A percentile compares a stretch with the other conserved stretches of the same genome.
Conservation (phyloP, 2,329 filamentous ascomycete species). For the Fusarium torreyae region DNA sequence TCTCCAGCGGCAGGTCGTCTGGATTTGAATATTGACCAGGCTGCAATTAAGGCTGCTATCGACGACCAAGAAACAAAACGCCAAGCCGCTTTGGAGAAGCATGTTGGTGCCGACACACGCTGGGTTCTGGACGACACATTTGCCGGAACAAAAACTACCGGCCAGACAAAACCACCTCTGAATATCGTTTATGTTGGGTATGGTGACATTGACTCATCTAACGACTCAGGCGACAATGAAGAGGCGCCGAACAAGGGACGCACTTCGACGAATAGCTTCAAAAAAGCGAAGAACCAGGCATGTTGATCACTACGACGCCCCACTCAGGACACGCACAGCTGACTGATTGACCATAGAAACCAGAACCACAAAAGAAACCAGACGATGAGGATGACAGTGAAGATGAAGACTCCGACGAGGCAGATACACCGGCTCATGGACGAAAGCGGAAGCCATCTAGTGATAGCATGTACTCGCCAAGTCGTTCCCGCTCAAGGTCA, state of each 20-base stretch:
- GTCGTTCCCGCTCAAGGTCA: slow-evolving; percentile 55
- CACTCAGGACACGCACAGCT: slow-evolving; percentile 1
- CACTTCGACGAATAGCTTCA: slow-evolving; percentile 55
- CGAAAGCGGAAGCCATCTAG: slow-evolving; percentile 50
- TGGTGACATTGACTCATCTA: slow-evolving; percentile 63
- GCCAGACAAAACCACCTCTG: slow-evolving; percentile 58
- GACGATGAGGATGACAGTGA: slow-evolving; percentile 48
- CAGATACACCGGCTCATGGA: slow-evolving; percentile 43
- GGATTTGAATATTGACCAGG: slow-evolving; percentile 65
- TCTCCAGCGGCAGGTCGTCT: slow-evolving; percentile 56
- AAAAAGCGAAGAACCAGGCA: slow-evolving; percentile 51
- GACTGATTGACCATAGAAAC: slow-evolving; percentile 38
- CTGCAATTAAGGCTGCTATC: slow-evolving; percentile 74
- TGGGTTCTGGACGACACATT: slow-evolving; percentile 77
- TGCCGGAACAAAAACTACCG: slow-evolving; percentile 45
- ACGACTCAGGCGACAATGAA: slow-evolving; percentile 56
- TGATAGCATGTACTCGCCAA: slow-evolving; percentile 43
- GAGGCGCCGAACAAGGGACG: slow-evolving; percentile 54
- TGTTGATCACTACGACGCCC: slow-evolving; percentile 18
- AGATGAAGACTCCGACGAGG: slow-evolving; percentile 48
- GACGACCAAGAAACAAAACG: slow-evolving; percentile 78
- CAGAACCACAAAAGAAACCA: slow-evolving; percentile 26
- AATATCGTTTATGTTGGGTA: slow-evolving; percentile 73
- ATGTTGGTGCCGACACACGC: slow-evolving; percentile 78
- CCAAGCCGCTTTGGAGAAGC: slow-evolving; percentile 72